phyloP scores from a whole-genome alignment of 2,329 filamentous ascomycete genomes.

The Verticillium zaregamsianum region DNA sequence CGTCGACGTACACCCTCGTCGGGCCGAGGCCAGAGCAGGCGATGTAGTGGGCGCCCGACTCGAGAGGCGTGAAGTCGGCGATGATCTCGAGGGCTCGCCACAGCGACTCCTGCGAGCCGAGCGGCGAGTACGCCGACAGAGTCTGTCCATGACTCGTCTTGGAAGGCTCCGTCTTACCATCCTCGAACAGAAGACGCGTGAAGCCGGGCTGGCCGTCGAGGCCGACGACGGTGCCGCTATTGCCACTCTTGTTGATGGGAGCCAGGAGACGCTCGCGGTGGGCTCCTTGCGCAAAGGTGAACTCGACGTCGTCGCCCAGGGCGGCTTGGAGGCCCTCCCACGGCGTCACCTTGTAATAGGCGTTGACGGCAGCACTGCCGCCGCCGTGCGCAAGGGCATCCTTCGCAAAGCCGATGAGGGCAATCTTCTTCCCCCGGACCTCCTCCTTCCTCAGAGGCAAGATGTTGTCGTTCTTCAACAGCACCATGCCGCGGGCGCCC shows the following conservation, averaged over 20 bases:
- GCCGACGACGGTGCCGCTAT: slow-evolving; percentile 21
- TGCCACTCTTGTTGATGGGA: slow-evolving; percentile 14
- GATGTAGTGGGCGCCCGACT: slow-evolving; percentile 26
- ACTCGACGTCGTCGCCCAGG: slow-evolving; percentile 19
- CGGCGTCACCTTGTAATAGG: slow-evolving; percentile 29
- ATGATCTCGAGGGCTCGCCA: slow-evolving; percentile 23
- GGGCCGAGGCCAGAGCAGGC: slow-evolving; percentile 25
- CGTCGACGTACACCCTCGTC: slow-evolving; percentile 24
- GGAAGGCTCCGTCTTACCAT: slow-evolving; percentile 18
- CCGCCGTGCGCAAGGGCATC: slow-evolving; percentile 29
- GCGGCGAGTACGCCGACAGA: slow-evolving; percentile 18
- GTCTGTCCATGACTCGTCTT: slow-evolving; percentile 18
- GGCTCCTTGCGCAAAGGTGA: slow-evolving; percentile 19
- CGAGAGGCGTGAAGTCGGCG: slow-evolving; percentile 23
- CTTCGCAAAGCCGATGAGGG: slow-evolving; percentile 28
- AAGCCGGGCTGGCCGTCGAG: slow-evolving; percentile 27
- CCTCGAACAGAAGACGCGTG: slow-evolving; percentile 23
- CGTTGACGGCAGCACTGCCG: slow-evolving; percentile 29
- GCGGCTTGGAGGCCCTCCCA: slow-evolving; percentile 25
- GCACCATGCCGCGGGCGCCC: slow-evolving; percentile 49
- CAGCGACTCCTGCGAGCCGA: slow-evolving; percentile 14
- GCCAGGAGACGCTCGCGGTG: slow-evolving; percentile 16
- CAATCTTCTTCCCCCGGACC: slow-evolving; percentile 25
- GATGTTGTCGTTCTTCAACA: slow-evolving; percentile 56
- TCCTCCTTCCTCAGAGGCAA: slow-evolving; percentile 42